Base-by-base conservation (phyloP, 176 grass and related monocot species). In the Hordeum marinum region DNA sequence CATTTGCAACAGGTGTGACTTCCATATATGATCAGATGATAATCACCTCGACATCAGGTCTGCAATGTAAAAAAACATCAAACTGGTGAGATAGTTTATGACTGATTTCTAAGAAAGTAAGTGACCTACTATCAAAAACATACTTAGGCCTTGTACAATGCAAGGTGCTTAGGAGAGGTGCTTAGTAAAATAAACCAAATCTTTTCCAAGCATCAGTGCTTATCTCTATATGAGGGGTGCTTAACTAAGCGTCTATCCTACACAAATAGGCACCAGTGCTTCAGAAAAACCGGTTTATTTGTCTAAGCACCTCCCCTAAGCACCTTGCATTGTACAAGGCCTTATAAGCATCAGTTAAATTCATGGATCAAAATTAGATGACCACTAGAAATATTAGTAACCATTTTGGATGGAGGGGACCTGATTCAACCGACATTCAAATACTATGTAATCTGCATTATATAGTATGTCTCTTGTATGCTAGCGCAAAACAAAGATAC, bases 1-100 rank as follows among this genome's bases (percentile, higher is more conserved):
- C 88, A 83, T 66, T 83, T 5, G 5, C 45, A 75, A 83, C 58
- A 67, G 43, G 25, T 26, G 45, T 35, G 8, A 63, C 66, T 60
- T 66, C 65, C 15, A 57, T 46, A 57, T 46, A 67, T 61, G 66
- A 45, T 46, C 73, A 29, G 58, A 90, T 67, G 67, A 59, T 54
- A 42, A 35, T 55, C 46, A 40, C 78, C 74, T 79, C 7, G 0
- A 18, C 73, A 68, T 61, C 58, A 72, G 42, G 25, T 55, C 88
- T 90, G 83, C 55, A 82, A 15, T 14, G 9, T 41, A 82, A 36
- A 2, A 78, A 36, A 14, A 14, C 7, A 68, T 0, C 3, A 6
- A 75, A 23, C 6, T 1, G 14, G 36, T 80, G 13, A 89, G 9
- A 80, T 11, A 10, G 48, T 0, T 12, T 7, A 36, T 18, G 2